Conservation (phyloP, 306 rosid genomes). For the Spatholobus suberectus region DNA sequence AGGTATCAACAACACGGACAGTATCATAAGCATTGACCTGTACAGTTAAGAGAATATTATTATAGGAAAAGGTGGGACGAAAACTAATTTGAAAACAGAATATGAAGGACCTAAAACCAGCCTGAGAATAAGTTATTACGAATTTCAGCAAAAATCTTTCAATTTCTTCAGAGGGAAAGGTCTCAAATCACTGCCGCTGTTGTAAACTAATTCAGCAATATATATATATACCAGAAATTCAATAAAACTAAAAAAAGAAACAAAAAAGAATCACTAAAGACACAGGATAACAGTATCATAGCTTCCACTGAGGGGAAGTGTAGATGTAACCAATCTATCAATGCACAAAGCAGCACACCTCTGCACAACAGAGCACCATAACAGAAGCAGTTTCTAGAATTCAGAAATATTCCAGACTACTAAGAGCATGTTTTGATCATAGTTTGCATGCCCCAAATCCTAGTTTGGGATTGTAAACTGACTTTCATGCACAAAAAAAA, state of each 20-base stretch:
- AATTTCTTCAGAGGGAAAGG: background rate
- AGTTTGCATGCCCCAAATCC: background rate
- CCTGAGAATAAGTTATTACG: conserved; percentile 15
- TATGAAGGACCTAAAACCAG: conserved; percentile 13
- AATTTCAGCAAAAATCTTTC: conserved; percentile 6
- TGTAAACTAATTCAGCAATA: conserved; percentile 27
- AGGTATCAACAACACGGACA: conserved; percentile 72
- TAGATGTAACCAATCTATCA: conserved; percentile 1
- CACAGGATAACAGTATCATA: background rate
- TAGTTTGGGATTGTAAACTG: background rate
- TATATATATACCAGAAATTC: background rate
- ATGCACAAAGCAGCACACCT: conserved; percentile 1
- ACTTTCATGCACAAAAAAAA: conserved; percentile 3
- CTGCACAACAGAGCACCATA: background rate
- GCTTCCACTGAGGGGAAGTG: background rate
- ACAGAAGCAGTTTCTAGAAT: conserved; percentile 27
- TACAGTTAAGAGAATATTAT: conserved; percentile 17
- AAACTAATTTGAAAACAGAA: conserved; percentile 26
- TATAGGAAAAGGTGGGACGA: conserved; percentile 11
- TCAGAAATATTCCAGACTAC: conserved; percentile 11
- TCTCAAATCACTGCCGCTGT: conserved; percentile 27
- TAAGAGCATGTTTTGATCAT: background rate
- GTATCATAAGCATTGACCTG: conserved; percentile 92
- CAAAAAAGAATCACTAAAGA: background rate
- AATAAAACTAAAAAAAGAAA: background rate